Conservation (phyloP, 257 asterid species). For the Solanum infundibuliforme region DNA sequence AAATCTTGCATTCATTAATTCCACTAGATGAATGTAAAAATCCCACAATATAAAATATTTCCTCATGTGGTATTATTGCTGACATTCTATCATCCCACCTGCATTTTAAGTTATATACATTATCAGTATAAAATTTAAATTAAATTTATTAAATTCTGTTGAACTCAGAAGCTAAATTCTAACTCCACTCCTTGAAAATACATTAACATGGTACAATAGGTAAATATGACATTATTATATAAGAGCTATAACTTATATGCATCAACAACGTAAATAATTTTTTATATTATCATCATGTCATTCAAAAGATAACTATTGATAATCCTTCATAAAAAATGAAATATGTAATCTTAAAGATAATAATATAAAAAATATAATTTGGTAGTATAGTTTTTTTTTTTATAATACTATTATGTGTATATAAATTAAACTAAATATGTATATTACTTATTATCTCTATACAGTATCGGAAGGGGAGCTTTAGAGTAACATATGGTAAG, state of each 20-base stretch:
- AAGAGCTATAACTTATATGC: not conserved
- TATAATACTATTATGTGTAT: no score
- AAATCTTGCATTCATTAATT: not conserved
- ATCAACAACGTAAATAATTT: no score
- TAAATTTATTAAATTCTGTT: no score
- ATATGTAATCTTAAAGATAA: not conserved
- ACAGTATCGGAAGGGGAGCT: rapidly evolving
- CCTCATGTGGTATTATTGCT: slow-evolving; percentile 37
- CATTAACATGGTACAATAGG: not conserved
- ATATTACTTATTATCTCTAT: not conserved
- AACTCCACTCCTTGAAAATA: not conserved
- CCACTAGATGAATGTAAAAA: slow-evolving; percentile 22
- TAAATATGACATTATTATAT: no score
- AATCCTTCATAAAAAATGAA: not conserved
- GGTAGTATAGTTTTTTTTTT: not conserved
- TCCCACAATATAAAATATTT: slow-evolving; percentile 29
- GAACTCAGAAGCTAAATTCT: not conserved
- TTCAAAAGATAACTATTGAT: no score
- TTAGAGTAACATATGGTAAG: not conserved
- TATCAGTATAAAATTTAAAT: no score
- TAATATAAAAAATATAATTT: no score
- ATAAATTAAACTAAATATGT: no score
- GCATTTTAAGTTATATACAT: not conserved
- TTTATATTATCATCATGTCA: not conserved
- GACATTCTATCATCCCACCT: slow-evolving; percentile 39